These are phyloP conservation scores for Alopecurus myosuroides DNA, from an alignment of 176 grass and related monocot species.

Conservation along the genomic window DNA sequence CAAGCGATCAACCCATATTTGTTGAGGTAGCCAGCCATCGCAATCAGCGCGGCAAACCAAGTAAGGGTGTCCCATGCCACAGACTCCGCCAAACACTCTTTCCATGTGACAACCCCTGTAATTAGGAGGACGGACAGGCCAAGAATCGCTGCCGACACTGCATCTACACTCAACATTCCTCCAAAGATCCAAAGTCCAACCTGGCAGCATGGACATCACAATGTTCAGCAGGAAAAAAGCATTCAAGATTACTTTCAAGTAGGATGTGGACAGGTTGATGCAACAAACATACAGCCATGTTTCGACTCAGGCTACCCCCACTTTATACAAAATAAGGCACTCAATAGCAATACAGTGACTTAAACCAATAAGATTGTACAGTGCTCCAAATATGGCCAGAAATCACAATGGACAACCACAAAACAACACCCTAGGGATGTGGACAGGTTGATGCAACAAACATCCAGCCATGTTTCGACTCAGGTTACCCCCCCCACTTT, in stretches of 20 bases:
- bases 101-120: conserved; percentile 96
- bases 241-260: not conserved
- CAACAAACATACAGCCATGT: not conserved
- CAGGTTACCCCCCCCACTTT: not conserved
- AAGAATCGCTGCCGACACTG: conserved; percentile 90
- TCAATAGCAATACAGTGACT: not conserved
- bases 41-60: conserved; percentile 97
- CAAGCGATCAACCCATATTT: conserved; percentile 95
- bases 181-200: conserved; percentile 98
- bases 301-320: not conserved
- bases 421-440: not conserved
- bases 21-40: conserved; percentile 98
- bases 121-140: conserved; percentile 82
- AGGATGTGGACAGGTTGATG: not conserved
- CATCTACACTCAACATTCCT: conserved; percentile 74
- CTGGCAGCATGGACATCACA: conserved; percentile 43
- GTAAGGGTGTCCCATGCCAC: conserved; percentile 99
- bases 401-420: not conserved
- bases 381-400: not conserved
- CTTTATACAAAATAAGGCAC: not conserved
- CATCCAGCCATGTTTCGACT: not conserved
- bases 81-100: conserved; percentile 91
- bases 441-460: not conserved
- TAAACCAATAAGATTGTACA: not conserved
- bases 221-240: not conserved